Evolutionary conservation across 73 alveolate genomes (phyloP), one percentile per base, ranked within the genome.

Genomic region (Paramecium bursaria): DNA sequence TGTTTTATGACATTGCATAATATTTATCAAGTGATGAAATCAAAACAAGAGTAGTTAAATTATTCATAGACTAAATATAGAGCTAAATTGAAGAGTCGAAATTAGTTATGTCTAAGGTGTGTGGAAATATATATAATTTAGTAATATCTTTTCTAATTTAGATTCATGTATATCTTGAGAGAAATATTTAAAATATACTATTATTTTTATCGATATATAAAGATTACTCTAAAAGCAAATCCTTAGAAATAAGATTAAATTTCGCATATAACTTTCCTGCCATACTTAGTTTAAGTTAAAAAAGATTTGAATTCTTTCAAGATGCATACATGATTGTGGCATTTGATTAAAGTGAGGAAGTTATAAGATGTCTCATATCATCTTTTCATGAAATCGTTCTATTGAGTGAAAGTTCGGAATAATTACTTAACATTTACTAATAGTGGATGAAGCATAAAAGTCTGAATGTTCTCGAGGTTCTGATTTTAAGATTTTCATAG

Each of bases 181-280:
- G 6, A 31, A 25, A 0, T 30, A 14, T 9, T 21, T 21, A 31
- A 1, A 15, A 15, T 53, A 15, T 11, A 22, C 42, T 15, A 10
- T 39, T 4, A 51, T 76, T 19, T 13, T 31, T 3, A 52, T 2
- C 27, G 0, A 51, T 46, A 10, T 74, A 76, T 44, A 10, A 30
- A 17, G 49, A 55, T 1, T 76, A 52, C 35, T 77, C 47, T 5
- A 52, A 57, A 52, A 23, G 39, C 25, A 76, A 76, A 26, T 51
- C 50, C 22, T 30, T 33, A 0, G 75, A 76, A 30, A 47, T 76
- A 19, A 76, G 88, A 39, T 13, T 76, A 17, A 76, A 76, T 53
- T 76, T 76, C 23, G 61, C 73, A 0, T 23, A 39, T 19, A 76
- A 76, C 26, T 76, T 76, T 39, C 88, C 88, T 14, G 88, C 88